Evolutionary conservation across 2,329 filamentous ascomycete genomes (phyloP).

Genomic region (Davidsoniella virescens): DNA sequence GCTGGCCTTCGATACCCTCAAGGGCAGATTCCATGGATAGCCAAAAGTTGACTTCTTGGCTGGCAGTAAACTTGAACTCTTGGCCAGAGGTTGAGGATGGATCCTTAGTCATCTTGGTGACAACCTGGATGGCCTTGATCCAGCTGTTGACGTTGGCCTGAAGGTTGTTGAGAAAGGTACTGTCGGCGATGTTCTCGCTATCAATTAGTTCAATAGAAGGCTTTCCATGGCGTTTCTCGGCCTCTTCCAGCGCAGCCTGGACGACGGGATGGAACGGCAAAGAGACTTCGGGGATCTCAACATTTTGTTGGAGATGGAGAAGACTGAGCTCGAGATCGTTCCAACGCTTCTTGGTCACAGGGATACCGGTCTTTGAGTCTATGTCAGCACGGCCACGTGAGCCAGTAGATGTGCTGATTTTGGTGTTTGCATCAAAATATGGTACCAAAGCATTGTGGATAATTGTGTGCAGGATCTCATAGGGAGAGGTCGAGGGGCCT

Average conservation of each 20-base stretch:
- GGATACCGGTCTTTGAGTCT: slow-evolving; percentile 85
- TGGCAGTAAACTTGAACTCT: slow-evolving; percentile 49
- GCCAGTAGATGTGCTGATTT: slow-evolving; percentile 50
- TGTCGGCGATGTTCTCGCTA: slow-evolving; percentile 62
- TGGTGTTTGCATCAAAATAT: slow-evolving; percentile 94
- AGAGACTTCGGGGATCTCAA: slow-evolving; percentile 86
- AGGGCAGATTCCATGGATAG: slow-evolving; percentile 88
- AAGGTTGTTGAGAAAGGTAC: slow-evolving; percentile 79
- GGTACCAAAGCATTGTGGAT: slow-evolving; percentile 84
- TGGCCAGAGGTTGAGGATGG: slow-evolving; percentile 43
- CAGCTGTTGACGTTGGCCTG: slow-evolving; percentile 90
- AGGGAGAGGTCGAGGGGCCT: slow-evolving; percentile 61
- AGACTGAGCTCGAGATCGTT: slow-evolving; percentile 85
- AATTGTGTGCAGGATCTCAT: slow-evolving; percentile 81
- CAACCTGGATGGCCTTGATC: slow-evolving; percentile 96
- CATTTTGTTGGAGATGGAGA: slow-evolving; percentile 87
- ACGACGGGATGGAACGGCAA: slow-evolving; percentile 80
- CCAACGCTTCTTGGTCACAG: slow-evolving; percentile 92
- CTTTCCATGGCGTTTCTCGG: slow-evolving; percentile 46
- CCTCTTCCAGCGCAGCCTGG: slow-evolving; percentile 68
- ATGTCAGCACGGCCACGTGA: slow-evolving; percentile 62
- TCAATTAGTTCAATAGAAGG: slow-evolving; percentile 69
- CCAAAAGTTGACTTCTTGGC: slow-evolving; percentile 99
- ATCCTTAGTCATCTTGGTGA: slow-evolving; percentile 87
- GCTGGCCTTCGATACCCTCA: slow-evolving; percentile 78